Base-by-base conservation (phyloP, 2,329 filamentous ascomycete genomes). In the Aspergillus floridensis region DNA sequence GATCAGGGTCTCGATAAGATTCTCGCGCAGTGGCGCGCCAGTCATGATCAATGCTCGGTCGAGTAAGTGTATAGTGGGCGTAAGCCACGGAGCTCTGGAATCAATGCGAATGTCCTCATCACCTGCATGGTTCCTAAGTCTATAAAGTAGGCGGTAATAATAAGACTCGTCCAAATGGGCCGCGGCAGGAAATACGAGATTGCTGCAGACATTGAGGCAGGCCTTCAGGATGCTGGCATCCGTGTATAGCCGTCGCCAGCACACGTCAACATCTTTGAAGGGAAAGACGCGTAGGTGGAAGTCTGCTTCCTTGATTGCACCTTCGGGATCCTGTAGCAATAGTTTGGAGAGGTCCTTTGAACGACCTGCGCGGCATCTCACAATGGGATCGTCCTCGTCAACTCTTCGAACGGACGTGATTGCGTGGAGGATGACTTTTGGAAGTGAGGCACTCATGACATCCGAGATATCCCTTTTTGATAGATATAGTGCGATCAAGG, bases 11-110 rank as follows among this genome's bases (percentile, higher is more conserved):
- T 78, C 75, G 22, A 81, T 73, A 31, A 76, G 62, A 8, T 69
- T 65, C 7, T 84, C 82, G 57, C 90, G 79, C 1, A 70, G 80
- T 1, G 85, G 84, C 0, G 84, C 88, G 1, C 89, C 90, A 0
- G 90, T 85, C 56, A 92, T 83, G 49, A 96, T 91, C 49, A 96
- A 75, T 0, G 89, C 88, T 72, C 87, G 86, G 68, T 97, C 93
- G 2, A 98, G 81, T 1, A 82, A 76, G 56, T 82, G 81, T 35
- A 96, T 83, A 2, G 89, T 79, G 1, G 80, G 73, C 35, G 84
- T 80, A 4, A 92, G 70, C 74, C 80, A 85, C 32, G 76, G 66
- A 35, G 66, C 63, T 7, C 66, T 52, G 44, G 66, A 41, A 32
- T 62, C 53, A 26, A 71, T 22, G 19, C 60, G 52, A 41, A 58